Evolutionary conservation across 164 flowering plant species (phyloP).

Genomic region (Berberis vulgaris): DNA sequence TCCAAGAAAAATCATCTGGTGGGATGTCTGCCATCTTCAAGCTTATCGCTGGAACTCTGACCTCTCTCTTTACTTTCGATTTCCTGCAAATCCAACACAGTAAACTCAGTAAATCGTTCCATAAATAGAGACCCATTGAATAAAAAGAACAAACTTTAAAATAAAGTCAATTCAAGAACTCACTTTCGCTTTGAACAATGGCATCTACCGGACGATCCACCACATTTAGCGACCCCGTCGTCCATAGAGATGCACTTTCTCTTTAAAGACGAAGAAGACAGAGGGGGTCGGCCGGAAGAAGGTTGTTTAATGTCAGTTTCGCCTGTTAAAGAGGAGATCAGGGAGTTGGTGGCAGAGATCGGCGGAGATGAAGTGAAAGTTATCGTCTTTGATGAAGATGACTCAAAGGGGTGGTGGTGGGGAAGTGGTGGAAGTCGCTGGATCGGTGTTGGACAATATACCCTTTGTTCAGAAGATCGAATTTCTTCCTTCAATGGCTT

Average conservation of each 20-base stretch:
- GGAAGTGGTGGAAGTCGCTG: conserved; percentile 52
- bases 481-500: conserved; percentile 1
- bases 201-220: conserved; percentile 52
- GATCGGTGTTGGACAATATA: conserved; percentile 57
- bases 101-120: background rate
- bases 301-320: conserved; percentile 44
- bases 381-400: conserved; percentile 22
- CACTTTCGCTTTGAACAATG: conserved; percentile 91
- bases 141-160: background rate
- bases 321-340: conserved; percentile 51
- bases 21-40: conserved; percentile 88
- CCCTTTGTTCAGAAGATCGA: conserved; percentile 12
- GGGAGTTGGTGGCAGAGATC: conserved; percentile 36
- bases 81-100: conserved; percentile 32
- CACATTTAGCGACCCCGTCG: conserved; percentile 45
- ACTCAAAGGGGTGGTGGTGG: background rate
- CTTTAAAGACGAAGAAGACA: conserved; percentile 50
- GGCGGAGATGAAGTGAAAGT: conserved; percentile 41
- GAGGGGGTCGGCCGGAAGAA: conserved; percentile 45
- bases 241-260: conserved; percentile 61
- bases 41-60: conserved; percentile 87
- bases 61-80: conserved; percentile 60
- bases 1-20: conserved; percentile 92
- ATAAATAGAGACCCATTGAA: background rate
- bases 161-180: background rate